Percentiles rank a stretch among this genome's conserved stretches.
Evolutionary conservation across 179 eudicot species (phyloP).

Genomic region (Drosera spatulata): DNA sequence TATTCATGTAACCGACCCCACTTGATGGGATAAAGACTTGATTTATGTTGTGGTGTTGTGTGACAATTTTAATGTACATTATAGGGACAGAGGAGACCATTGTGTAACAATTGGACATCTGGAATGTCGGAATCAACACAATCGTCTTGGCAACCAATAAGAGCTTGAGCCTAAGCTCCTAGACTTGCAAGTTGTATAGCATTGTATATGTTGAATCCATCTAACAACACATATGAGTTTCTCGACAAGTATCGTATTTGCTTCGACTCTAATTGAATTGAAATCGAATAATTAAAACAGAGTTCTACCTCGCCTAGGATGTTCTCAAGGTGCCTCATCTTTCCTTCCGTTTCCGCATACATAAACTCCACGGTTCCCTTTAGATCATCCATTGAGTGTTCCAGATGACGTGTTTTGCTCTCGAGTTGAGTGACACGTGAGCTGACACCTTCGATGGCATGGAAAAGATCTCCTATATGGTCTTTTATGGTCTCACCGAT

Average conservation of each 20-base stretch:
- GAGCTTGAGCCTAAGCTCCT: no score
- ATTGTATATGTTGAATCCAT: no score
- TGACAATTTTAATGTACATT: not conserved
- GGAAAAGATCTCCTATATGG: conserved; percentile 8
- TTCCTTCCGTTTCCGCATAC: conserved; percentile 10
- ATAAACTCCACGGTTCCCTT: conserved; percentile 11
- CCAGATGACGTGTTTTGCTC: conserved; percentile 10
- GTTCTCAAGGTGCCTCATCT: conserved; percentile 12
- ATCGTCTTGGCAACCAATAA: no score
- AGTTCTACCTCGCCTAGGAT: conserved; percentile 15
- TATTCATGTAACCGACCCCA: no score
- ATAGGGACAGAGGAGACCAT: not conserved
- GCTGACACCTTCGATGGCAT: conserved; percentile 13
- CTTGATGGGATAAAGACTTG: no score
- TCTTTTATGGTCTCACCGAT: conserved; percentile 9
- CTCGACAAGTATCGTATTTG: no score
- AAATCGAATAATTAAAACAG: not conserved
- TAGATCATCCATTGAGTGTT: conserved; percentile 14
- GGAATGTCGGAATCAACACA: no score
- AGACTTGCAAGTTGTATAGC: no score
- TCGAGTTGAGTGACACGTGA: conserved; percentile 16
- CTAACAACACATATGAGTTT: no score
- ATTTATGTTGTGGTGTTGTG: no score
- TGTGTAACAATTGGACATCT: no score
- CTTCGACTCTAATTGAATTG: not conserved